Base-by-base conservation (phyloP, 352 stramenopile species). In the Phytophthora kernoviae region DNA sequence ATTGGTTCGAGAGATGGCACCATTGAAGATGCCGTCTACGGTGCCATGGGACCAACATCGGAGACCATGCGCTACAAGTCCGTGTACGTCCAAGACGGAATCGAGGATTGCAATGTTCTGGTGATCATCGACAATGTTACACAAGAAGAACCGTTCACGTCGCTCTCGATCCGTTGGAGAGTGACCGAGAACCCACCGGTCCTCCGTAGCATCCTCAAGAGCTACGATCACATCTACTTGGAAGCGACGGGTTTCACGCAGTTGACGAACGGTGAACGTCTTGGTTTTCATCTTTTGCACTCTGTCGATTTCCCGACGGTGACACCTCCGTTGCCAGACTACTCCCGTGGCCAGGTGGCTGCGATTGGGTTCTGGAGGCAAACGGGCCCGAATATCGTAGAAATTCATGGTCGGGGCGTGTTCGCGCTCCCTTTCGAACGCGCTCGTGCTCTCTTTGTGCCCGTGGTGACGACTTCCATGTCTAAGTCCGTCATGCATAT, bases 171-270 rank as follows among this genome's bases (percentile, higher is more conserved):
- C 36, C 57, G 50, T 22, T 70, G 53, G 39, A 24, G 66, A 47
- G 58, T 67, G 33, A 56, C 67, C 17, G 59, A 72, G 49, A 73
- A 69, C 45, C 48, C 49, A 9, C 56, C 63, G 9, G 51, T 68
- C 20, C 62, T 69, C 39, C 67, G 62, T 1, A 65, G 30, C 20
- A 58, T 72, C 20, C 54, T 69, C 12, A 70, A 70, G 41, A 70
- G 58, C 21, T 66, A 70, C n/a, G 68, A 73, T 43, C 68, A 71
- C 42, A 57, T 77, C 2, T 77, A 73, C 55, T 21, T 77, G 37
- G 68, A 73, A 17, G 51, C 68, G 1, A 70, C 60, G 37, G 63
- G 58, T 18, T 62, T 62, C 39, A 21, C 62, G n/a, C 39, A 54
- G 26, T 17, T 51, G 33, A 46, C 14, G 20, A 62, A 64, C 1